phyloP scores from a whole-genome alignment of 305 asterid species.

The Fraxinus baroniana region DNA sequence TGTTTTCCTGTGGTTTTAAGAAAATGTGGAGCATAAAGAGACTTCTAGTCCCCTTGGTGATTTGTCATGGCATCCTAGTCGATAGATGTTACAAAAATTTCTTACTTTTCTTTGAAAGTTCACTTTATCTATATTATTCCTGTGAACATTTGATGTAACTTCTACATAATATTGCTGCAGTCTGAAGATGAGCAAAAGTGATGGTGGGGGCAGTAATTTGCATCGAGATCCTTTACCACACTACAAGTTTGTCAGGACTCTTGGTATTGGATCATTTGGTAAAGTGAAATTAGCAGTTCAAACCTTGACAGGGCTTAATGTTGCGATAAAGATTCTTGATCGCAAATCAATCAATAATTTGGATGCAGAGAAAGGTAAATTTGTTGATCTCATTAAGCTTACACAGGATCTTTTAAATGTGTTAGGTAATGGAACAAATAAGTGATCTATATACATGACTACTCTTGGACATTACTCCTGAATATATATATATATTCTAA shows the following conservation, averaged over 20 bases:
- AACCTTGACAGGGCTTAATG: conserved; percentile 51
- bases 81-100: not conserved
- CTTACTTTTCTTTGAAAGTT: not conserved
- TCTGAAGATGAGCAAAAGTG: conserved; percentile 35
- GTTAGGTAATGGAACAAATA: not conserved
- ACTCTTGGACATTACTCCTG: not conserved
- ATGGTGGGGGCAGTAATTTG: conserved; percentile 19
- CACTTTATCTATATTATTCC: not conserved
- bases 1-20: not conserved
- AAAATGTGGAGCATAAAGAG: not conserved
- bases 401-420: not conserved
- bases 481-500: not conserved
- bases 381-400: not conserved
- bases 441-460: not conserved
- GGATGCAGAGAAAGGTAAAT: conserved; percentile 48
- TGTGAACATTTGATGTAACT: not conserved
- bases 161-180: conserved; percentile 20
- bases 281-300: conserved; percentile 61
- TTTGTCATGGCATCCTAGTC: not conserved
- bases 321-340: conserved; percentile 57
- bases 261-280: conserved; percentile 57
- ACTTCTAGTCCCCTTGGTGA: not conserved
- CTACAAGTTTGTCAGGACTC: conserved; percentile 51
- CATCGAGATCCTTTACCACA: conserved; percentile 21
- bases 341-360: conserved; percentile 32